Evolutionary conservation across 306 rosid species (phyloP).

Genomic region (Trifolium repens): DNA sequence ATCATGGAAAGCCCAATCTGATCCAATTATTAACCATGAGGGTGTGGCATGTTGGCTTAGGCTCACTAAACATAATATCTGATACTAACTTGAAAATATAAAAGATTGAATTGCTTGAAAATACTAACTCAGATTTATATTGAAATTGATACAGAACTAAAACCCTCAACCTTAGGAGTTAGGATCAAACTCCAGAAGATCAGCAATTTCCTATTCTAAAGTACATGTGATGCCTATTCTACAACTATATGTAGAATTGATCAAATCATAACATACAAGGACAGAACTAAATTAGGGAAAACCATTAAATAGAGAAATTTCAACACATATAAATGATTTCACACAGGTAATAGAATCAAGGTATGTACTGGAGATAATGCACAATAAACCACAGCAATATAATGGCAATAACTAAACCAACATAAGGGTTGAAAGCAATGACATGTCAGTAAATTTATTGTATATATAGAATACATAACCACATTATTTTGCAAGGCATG

Average conservation of each 20-base stretch:
- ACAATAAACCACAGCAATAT: not conserved
- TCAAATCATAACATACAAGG: not conserved
- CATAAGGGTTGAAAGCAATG: not conserved
- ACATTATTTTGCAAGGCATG: not conserved
- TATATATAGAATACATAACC: constrained; percentile 7
- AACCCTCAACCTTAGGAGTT: not conserved
- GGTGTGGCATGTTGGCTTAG: not conserved
- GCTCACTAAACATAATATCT: not conserved
- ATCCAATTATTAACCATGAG: too few species aligned
- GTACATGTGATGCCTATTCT: not conserved
- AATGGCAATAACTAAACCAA: not conserved
- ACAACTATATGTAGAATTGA: not conserved
- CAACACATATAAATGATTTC: not conserved
- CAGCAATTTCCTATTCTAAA: not conserved
- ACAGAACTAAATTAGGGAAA: not conserved
- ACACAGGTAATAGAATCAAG: not conserved
- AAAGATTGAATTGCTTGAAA: not conserved
- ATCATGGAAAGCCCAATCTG: too few species aligned
- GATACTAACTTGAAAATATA: too few species aligned
- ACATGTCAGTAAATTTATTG: constrained; percentile 16
- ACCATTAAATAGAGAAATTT: not conserved
- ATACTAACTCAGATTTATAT: not conserved
- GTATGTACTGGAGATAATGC: not conserved
- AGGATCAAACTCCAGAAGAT: not conserved
- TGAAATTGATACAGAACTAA: not conserved